phyloP scores from a whole-genome alignment of 108 stramenopile genomes.

The Tribonema minus region DNA sequence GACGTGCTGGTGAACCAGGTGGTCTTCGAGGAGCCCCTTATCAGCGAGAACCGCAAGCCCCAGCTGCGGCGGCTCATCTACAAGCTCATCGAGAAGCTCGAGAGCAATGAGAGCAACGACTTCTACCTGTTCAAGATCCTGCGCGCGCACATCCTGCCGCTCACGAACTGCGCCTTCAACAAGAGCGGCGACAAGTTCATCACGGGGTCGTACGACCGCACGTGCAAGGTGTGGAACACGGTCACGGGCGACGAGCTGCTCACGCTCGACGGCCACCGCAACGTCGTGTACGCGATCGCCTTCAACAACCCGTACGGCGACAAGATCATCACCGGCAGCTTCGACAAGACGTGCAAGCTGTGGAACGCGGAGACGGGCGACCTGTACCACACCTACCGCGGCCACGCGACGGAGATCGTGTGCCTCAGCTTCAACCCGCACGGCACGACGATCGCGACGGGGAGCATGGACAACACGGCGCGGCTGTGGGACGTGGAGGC shows the following conservation, averaged over 20 bases:
- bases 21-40: conserved; percentile 64
- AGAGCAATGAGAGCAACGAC: conserved; percentile 52
- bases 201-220: conserved; percentile 66
- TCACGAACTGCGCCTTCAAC: conserved; percentile 72
- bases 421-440: conserved; percentile 65
- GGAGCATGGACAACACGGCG: conserved; percentile 69
- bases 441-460: conserved; percentile 61
- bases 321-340: conserved; percentile 67
- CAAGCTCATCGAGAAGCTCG: conserved; percentile 64
- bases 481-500: conserved; percentile 66
- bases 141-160: conserved; percentile 63
- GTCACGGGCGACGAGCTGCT: conserved; percentile 65
- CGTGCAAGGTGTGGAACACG: conserved; percentile 69
- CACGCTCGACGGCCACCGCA: conserved; percentile 63
- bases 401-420: conserved; percentile 68
- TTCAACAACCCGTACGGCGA: conserved; percentile 70
- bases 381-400: conserved; percentile 64
- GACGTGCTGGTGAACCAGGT: conserved; percentile 64
- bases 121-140: conserved; percentile 68
- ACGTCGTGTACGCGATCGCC: conserved; percentile 70
- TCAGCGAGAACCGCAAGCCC: conserved; percentile 55
- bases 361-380: conserved; percentile 60
- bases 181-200: conserved; percentile 66
- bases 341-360: conserved; percentile 65
- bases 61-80: conserved; percentile 60